These are phyloP conservation scores for Ganoderma multipileum DNA, from an alignment of 1,284 basidiomycete genomes.

Conservation along the genomic window DNA sequence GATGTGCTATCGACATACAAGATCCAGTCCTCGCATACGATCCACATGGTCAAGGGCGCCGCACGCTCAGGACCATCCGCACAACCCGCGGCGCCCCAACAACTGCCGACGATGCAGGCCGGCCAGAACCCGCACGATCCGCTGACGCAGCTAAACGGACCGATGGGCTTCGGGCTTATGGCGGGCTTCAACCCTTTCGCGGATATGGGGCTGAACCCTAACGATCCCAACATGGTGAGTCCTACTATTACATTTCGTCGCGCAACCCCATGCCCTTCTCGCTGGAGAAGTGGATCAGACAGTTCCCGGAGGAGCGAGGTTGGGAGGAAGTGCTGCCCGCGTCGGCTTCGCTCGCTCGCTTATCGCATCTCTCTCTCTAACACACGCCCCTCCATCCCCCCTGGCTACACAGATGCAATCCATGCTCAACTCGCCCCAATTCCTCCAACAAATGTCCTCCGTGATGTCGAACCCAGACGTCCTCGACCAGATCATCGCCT, in stretches of 20 bases:
- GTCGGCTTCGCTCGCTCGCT: neutral
- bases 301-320: neutral
- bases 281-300: too few relatives aligned
- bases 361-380: neutral
- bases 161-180: conserved; percentile 75
- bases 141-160: conserved; percentile 76
- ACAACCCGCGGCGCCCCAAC: conserved; percentile 42
- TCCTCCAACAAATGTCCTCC: conserved; percentile 39
- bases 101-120: conserved; percentile 80
- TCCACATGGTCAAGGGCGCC: conserved; percentile 93
- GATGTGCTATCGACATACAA: conserved; percentile 85
- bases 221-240: conserved; percentile 89
- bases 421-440: conserved; percentile 77
- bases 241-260: neutral
- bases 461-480: conserved; percentile 47
- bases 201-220: conserved; percentile 84
- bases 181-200: conserved; percentile 89
- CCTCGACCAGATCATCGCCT: conserved; percentile 84
- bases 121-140: conserved; percentile 85
- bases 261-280: neutral
- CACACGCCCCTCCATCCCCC: neutral
- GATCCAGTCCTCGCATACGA: conserved; percentile 86
- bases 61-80: conserved; percentile 55
- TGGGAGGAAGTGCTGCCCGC: too few relatives aligned
- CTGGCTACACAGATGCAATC: conserved; percentile 65